Evolutionary conservation across 129 eudicot species (phyloP), one percentile per base, ranked within the genome.

Genomic region (Pittosporum tobira): DNA sequence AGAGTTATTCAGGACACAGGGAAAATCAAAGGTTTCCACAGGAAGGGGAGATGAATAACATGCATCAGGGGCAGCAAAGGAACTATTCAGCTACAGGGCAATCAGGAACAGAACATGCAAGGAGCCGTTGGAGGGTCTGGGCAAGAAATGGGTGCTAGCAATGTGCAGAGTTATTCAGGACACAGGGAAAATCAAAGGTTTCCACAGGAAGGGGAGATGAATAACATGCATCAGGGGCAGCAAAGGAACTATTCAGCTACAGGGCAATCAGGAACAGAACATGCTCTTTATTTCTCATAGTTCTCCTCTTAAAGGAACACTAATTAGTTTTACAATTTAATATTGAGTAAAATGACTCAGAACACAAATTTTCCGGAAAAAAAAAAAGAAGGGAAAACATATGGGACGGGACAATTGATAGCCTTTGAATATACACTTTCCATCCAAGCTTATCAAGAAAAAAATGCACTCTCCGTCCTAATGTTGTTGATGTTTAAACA

Each of bases 31-130:
- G 53, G 49, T 62, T 44, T 45, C 30, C 65, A 49, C 72, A 66
- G 43, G 57, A 15, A 31, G 78, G 65, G 27, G 75, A 71, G 60
- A 56, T 67, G 66, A 52, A 51, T 56, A 28, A 64, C 23, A 5
- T 5, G n/a, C n/a, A n/a, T 29, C 46, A 25, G 21, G 59, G 69
- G 70, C 82, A 61, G 67, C 76, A 76, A 58, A 64, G 69, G 62
- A 75, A 49, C 69, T 59, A 71, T 60, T 59, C 75, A 56, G 63
- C 59, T 47, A 13, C 16, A 40, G 67, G 58, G 48, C 73, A 70
- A 26, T 50, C 71, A 12, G 77, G 62, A 54, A 69, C 71, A 16
- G 46, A 57, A 47, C 70, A 75, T 58, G 85, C 78, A 73, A 75
- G 82, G 61, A 71, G 18, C 56, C 36, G 64, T 57, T 46, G 67